phyloP scores from a whole-genome alignment of 2,329 filamentous ascomycete genomes.

The Bipolaris bicolor region DNA sequence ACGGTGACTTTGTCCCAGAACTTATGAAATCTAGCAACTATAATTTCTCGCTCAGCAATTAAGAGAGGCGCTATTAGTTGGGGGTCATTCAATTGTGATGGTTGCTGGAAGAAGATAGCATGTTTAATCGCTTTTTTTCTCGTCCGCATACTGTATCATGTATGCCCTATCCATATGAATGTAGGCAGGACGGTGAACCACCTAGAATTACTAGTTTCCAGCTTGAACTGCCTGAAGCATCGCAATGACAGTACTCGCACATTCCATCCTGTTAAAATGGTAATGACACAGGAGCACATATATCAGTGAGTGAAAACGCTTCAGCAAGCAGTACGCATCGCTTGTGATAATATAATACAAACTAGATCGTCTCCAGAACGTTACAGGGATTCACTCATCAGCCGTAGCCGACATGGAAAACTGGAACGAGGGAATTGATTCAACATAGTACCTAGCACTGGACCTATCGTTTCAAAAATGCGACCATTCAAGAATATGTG shows the following conservation, averaged over 20 bases:
- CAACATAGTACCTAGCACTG: background rate
- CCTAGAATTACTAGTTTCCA: background rate
- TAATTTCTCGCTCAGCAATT: background rate
- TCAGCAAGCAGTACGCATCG: background rate
- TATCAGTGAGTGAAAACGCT: background rate
- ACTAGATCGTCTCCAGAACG: background rate
- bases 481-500: background rate
- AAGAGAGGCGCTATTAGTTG: background rate
- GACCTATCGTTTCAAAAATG: background rate
- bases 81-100: background rate
- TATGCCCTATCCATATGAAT: background rate
- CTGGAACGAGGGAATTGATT: background rate
- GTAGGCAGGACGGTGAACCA: background rate
- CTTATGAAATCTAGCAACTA: background rate
- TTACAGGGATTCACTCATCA: background rate
- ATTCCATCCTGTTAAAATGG: background rate
- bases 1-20: background rate
- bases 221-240: background rate
- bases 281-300: background rate
- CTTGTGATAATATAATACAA: background rate
- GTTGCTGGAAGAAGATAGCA: background rate
- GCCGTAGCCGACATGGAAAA: background rate
- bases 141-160: background rate
- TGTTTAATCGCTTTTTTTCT: background rate
- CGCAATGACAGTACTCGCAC: background rate